These are phyloP conservation scores for Tausonia pullulans DNA, from an alignment of 1,284 basidiomycete genomes.

Conservation along the genomic window DNA sequence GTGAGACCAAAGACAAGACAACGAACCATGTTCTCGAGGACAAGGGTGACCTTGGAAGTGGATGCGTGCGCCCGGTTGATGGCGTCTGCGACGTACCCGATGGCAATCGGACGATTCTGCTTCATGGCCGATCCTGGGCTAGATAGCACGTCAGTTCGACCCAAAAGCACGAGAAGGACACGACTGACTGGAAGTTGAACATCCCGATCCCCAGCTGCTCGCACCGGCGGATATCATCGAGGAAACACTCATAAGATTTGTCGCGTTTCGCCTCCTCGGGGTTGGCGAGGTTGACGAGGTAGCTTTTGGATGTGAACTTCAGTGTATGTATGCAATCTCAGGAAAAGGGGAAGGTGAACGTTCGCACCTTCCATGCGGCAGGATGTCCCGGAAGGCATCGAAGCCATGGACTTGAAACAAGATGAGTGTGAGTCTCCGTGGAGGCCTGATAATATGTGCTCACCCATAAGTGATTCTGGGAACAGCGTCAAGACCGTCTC, in stretches of 20 bases:
- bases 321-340: too few species aligned
- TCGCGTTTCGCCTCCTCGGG: slow-evolving; percentile 59
- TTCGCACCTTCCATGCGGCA: slow-evolving; percentile 60
- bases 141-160: background rate
- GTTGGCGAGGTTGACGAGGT: slow-evolving; percentile 74
- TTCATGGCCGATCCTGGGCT: slow-evolving; percentile 64
- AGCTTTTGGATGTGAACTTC: slow-evolving; percentile 27
- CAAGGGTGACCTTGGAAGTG: slow-evolving; percentile 50
- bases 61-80: slow-evolving; percentile 66
- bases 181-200: slow-evolving; percentile 74
- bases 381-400: slow-evolving; percentile 37
- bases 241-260: slow-evolving; percentile 66
- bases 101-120: slow-evolving; percentile 37
- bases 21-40: slow-evolving; percentile 75
- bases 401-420: background rate
- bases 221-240: slow-evolving; percentile 72
- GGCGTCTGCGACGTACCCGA: slow-evolving; percentile 55
- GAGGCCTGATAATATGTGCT: slow-evolving; percentile 28
- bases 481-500: slow-evolving; percentile 44
- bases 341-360: too few species aligned
- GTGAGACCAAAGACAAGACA: background rate
- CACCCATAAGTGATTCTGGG: slow-evolving; percentile 44
- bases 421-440: slow-evolving; percentile 1
- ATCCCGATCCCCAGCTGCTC: slow-evolving; percentile 60
- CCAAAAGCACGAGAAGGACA: too few species aligned